phyloP scores from a whole-genome alignment of 768 basidiomycete species.

The Crepidotus variabilis region DNA sequence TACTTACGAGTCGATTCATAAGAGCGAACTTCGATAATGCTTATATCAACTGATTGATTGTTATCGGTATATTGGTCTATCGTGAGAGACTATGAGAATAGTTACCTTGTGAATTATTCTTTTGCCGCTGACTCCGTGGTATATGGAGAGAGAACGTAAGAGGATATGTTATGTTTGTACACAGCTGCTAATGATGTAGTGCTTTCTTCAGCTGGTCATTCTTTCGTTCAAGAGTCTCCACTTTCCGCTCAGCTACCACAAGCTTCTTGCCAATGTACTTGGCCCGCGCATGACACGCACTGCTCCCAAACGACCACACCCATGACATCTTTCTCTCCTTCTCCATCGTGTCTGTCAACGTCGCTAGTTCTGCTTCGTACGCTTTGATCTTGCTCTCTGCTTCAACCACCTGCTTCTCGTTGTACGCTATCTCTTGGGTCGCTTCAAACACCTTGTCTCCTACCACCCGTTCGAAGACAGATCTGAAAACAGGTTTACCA shows the following conservation, averaged over 20 bases:
- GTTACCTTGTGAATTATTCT: no score
- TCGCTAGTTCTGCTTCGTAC: slow-evolving; percentile 74
- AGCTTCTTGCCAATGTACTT: slow-evolving; percentile 75
- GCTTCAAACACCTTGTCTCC: slow-evolving; percentile 75
- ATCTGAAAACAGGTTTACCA: slow-evolving; percentile 87
- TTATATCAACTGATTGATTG: no score
- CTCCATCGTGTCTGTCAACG: slow-evolving; percentile 61
- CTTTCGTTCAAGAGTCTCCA: slow-evolving; percentile 66
- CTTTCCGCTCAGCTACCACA: slow-evolving; percentile 59
- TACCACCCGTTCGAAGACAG: slow-evolving; percentile 79
- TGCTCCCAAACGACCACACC: slow-evolving; percentile 38
- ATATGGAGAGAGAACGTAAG: no score
- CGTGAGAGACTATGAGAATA: no score
- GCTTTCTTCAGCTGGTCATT: slow-evolving; percentile 65
- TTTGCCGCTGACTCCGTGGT: no score
- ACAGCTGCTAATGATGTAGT: slow-evolving; percentile 33
- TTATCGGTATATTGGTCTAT: no score
- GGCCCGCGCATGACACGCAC: slow-evolving; percentile 56
- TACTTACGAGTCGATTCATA: no score
- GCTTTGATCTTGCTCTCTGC: slow-evolving; percentile 62
- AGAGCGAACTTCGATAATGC: no score
- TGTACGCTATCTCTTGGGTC: slow-evolving; percentile 76
- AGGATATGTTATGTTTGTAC: no score
- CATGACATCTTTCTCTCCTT: slow-evolving; percentile 36
- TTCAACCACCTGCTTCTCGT: slow-evolving; percentile 58